These are phyloP conservation scores for Triticum urartu DNA, from an alignment of 176 grass and related monocot species.

Conservation along the genomic window DNA sequence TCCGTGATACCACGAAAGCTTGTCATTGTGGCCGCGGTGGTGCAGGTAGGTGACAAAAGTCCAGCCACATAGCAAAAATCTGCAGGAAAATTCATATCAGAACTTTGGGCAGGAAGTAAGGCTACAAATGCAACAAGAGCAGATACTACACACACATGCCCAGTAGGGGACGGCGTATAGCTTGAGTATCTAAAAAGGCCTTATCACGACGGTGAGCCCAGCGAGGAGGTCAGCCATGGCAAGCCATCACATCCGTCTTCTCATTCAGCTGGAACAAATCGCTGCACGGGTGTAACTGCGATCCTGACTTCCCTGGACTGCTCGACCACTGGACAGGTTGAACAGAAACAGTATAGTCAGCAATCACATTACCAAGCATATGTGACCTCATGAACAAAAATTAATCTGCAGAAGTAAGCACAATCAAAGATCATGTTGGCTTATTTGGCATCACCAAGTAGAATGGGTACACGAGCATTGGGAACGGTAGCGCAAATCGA, in stretches of 20 bases:
- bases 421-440: neutral
- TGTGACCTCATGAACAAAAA: neutral
- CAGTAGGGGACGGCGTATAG: constrained; percentile 62
- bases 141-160: constrained; percentile 19
- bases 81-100: constrained; percentile 25
- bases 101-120: neutral
- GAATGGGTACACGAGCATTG: constrained; percentile 67
- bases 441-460: constrained; percentile 48
- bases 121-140: neutral
- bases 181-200: constrained; percentile 53
- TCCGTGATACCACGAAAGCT: constrained; percentile 74
- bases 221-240: constrained; percentile 52
- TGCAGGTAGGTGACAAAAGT: constrained; percentile 68
- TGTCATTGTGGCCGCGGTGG: constrained; percentile 61
- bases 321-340: constrained; percentile 45
- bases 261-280: constrained; percentile 61
- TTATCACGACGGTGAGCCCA: constrained; percentile 43
- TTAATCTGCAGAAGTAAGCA: neutral
- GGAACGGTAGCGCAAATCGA: constrained; percentile 54
- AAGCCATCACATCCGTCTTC: constrained; percentile 58
- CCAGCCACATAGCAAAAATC: constrained; percentile 78
- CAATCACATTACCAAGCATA: neutral
- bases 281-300: constrained; percentile 57
- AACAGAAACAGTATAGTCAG: constrained; percentile 8
- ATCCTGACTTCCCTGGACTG: constrained; percentile 64